Base-by-base conservation (phyloP, 2,329 filamentous ascomycete genomes). In the Fonsecaea monophora region DNA sequence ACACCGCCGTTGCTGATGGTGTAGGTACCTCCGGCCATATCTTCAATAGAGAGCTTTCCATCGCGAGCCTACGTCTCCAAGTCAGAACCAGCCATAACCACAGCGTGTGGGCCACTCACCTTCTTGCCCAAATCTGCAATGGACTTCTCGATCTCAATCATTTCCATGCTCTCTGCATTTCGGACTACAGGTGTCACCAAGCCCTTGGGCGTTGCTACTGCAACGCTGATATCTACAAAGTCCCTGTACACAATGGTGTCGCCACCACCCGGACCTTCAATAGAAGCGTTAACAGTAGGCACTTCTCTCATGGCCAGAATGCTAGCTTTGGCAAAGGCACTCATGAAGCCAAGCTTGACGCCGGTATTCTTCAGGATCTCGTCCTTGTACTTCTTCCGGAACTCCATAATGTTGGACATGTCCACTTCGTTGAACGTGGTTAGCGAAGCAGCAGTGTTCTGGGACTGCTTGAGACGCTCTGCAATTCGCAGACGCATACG, bases 381-480 rank as follows among this genome's bases (percentile, higher is more conserved):
- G 67, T 98, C 94, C 85, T 98, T 98, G 87, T 98, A 98, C 55
- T 93, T 85, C 81, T 96, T 97, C 74, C 95, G 91, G 84, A 99
- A 94, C 70, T 97, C 92, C 90, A 98, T 97, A 58, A 99, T 85
- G 25, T 91, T 92, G 37, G 94, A 96, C 95, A 99, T 99, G 80
- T 99, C 95, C 68, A 99, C 95, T 81, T 98, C 94, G 80, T 99
- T 97, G 86, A 99, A 99, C 32, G 95, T 99, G 56, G 95, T 98
- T 61, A 99, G 85, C 3, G 95, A 97, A 53, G 95, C 95, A 59
- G 95, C 94, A 1, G 95, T 98, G 83, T 99, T 99, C 79, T 99
- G 95, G 21, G 95, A 98, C 80, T 99, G 95, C 88, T 99, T 99
- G 72, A 99, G 87, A 74, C 95, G 93, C 84, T 99, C 95, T 59